Conservation (phyloP, 768 basidiomycete species). For the Zangia roseola region DNA sequence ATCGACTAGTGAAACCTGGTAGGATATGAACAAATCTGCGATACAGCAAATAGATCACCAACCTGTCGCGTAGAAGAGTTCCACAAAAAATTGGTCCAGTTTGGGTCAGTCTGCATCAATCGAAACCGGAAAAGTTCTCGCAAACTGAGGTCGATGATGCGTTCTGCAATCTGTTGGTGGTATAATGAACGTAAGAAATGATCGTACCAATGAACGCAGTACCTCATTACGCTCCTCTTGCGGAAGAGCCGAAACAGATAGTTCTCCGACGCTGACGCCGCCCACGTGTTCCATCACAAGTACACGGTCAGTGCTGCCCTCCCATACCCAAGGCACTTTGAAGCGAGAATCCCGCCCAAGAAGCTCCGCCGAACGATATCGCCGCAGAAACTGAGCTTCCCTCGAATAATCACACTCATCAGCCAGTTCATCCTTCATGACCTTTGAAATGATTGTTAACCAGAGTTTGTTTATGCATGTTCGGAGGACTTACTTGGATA, state of each 20-base stretch:
- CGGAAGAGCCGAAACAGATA: constrained; percentile 49
- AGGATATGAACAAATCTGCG: background rate
- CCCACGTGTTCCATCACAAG: constrained; percentile 87
- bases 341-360: constrained; percentile 66
- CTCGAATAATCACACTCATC: constrained; percentile 91
- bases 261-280: constrained; percentile 79
- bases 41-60: background rate
- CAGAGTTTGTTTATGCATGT: background rate
- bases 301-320: constrained; percentile 76
- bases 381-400: constrained; percentile 70
- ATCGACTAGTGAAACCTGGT: constrained; percentile 83
- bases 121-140: constrained; percentile 89
- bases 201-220: constrained; percentile 8
- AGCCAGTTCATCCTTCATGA: constrained; percentile 84
- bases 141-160: constrained; percentile 83
- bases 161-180: constrained; percentile 67
- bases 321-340: constrained; percentile 85
- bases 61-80: constrained; percentile 65
- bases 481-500: constrained; percentile 49
- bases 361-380: constrained; percentile 51
- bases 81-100: constrained; percentile 98
- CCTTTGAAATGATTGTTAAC: constrained; percentile 39
- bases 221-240: constrained; percentile 76
- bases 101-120: constrained; percentile 98
- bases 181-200: background rate